phyloP scores from a whole-genome alignment of 352 stramenopile species.

The Peronospora farinosa region DNA sequence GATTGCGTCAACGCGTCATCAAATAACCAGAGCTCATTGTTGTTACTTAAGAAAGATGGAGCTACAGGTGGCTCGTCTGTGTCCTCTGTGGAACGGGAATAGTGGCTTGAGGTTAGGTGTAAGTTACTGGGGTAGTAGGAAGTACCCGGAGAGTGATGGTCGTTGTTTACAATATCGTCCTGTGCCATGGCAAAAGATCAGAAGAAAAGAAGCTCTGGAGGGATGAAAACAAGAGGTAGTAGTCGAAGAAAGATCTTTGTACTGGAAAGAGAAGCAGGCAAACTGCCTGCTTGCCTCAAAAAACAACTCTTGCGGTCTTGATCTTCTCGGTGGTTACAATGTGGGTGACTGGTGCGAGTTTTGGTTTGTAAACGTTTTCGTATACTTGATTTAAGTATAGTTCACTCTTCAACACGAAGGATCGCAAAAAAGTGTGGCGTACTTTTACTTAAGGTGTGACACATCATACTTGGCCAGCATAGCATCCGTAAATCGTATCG shows the following conservation, averaged over 20 bases:
- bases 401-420: conserved; percentile 22
- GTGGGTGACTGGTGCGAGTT: conserved; percentile 21
- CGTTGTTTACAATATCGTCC: conserved; percentile 9
- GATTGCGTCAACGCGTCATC: conserved; percentile 42
- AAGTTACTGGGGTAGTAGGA: conserved; percentile 31
- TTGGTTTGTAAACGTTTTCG: conserved; percentile 3
- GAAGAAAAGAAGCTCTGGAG: too few relatives aligned
- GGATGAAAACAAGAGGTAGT: too few relatives aligned
- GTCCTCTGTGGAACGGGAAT: conserved; percentile 10
- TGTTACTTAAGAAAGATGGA: conserved; percentile 1
- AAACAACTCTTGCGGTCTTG: neutral
- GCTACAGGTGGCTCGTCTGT: neutral
- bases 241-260: conserved; percentile 22
- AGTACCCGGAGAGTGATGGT: conserved; percentile 7
- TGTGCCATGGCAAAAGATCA: conserved; percentile 6
- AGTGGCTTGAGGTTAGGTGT: conserved; percentile 35
- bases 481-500: neutral
- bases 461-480: neutral
- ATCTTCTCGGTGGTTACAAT: conserved; percentile 24
- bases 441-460: conserved; percentile 6
- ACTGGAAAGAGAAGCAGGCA: conserved; percentile 17
- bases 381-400: conserved; percentile 20
- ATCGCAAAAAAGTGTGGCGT: conserved; percentile 17
- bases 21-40: conserved; percentile 25
- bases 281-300: conserved; percentile 5